Base-by-base conservation (phyloP, 108 stramenopile genomes). In the Conticribra weissflogii region DNA sequence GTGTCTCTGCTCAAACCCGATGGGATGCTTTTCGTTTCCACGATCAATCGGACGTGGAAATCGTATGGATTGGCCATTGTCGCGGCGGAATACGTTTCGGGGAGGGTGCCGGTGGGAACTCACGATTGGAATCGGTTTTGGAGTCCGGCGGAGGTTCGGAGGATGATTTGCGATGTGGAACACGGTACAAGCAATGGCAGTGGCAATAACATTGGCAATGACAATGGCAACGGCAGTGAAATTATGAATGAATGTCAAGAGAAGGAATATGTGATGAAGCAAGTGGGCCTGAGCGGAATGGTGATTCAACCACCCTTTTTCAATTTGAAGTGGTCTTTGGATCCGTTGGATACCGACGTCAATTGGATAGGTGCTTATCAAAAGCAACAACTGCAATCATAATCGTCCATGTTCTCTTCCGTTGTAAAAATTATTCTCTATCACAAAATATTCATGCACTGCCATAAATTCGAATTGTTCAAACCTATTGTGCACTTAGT, bases 51-150 rank as follows among this genome's bases (percentile, higher is more conserved):
- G n/a, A 97, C 96, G 3, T 22, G 60, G 3, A 93, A 93, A 63
- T 86, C 89, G n/a, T 87, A 93, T 59, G 62, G 81, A 27, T 41
- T 96, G 34, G 90, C 92, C 22, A 94, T 98, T 49, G 59, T 94
- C 46, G 96, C 93, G n/a, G 97, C 96, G 3, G 97, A 98, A 74
- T 91, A 92, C 51, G 61, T 97, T 24, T 81, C 88, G 54, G 72
- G 92, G n/a, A 89, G 96, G 62, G 68, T 98, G 28, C 96, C 96
- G 3, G 47, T 83, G 3, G 95, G 95, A 19, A 98, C 97, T 21
- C 97, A 98, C 73, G 82, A 94, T 73, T 96, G 95, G 96, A 64
- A 86, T 54, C 79, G 86, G 63, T 98, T 94, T 70, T 62, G 80
- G 46, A 85, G 88, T 15, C 95, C 93, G 8, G 50, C 65, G 16